Conservation (phyloP, 495 filamentous ascomycete genomes). For the Penicillium verhagenii region DNA sequence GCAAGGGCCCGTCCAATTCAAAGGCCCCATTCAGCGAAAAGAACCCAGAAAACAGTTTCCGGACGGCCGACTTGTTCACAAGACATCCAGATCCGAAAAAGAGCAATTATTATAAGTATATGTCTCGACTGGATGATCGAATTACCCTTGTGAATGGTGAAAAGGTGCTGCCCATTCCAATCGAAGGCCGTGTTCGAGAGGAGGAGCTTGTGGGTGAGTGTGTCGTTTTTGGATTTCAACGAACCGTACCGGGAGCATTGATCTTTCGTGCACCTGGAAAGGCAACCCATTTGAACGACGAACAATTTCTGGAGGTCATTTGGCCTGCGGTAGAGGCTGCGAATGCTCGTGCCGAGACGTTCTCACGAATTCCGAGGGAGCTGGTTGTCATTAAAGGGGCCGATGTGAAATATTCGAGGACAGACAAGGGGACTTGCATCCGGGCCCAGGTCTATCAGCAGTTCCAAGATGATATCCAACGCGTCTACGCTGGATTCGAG, state of each 20-base stretch:
- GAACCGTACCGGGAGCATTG: conserved; percentile 40
- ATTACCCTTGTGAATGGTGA: conserved; percentile 64
- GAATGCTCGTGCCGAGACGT: conserved; percentile 47
- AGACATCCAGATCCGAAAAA: conserved; percentile 48
- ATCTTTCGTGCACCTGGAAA: conserved; percentile 46
- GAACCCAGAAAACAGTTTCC: conserved; percentile 43
- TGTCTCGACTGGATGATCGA: conserved; percentile 58
- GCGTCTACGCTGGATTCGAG: conserved; percentile 38
- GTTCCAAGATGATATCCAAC: conserved; percentile 50
- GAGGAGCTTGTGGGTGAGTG: conserved; percentile 35
- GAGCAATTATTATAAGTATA: conserved; percentile 57
- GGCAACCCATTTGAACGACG: conserved; percentile 34
- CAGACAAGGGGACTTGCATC: conserved; percentile 58
- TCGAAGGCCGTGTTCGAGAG: conserved; percentile 51
- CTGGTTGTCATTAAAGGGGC: conserved; percentile 49
- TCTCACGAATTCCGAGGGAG: conserved; percentile 52
- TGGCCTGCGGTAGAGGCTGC: conserved; percentile 52
- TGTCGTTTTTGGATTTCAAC: conserved; percentile 41
- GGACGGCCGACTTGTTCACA: conserved; percentile 49
- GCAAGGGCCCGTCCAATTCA: conserved; percentile 59
- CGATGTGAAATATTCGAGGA: conserved; percentile 46
- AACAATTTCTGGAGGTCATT: conserved; percentile 49
- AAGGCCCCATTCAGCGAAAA: conserved; percentile 56
- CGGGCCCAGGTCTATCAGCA: conserved; percentile 51
- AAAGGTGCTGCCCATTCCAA: conserved; percentile 64